A percentile compares a stretch with the other conserved stretches of the same genome.
These are phyloP conservation scores for Mycena galopus DNA, from an alignment of 768 basidiomycete genomes.

Conservation along the genomic window DNA sequence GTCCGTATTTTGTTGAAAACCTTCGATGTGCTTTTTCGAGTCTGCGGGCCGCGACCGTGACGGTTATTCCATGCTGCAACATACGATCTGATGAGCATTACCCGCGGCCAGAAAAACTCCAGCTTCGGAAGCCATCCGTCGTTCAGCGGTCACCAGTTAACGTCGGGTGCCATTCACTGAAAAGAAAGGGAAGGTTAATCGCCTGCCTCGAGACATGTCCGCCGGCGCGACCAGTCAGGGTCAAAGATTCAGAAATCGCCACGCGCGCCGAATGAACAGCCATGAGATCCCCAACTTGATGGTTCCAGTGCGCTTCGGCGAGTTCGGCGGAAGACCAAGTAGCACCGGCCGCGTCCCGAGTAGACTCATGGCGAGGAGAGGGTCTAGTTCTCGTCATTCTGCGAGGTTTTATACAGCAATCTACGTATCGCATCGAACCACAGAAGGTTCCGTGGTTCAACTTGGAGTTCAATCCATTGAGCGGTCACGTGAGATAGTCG, in stretches of 20 bases:
- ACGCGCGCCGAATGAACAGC: background rate
- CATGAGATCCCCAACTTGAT: background rate
- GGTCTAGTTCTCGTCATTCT: background rate
- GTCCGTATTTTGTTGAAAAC: no score
- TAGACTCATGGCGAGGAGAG: background rate
- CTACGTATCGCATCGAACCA: background rate
- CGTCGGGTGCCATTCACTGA: background rate
- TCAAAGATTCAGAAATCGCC: no score
- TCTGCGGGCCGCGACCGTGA: no score
- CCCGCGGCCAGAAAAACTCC: no score
- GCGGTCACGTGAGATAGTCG: conserved; percentile 22
- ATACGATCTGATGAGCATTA: no score
- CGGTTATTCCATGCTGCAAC: no score
- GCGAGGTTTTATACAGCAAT: background rate
- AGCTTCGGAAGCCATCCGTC: no score
- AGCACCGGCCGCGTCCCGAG: background rate
- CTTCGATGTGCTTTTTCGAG: no score
- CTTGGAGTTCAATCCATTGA: no score
- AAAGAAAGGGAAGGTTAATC: no score
- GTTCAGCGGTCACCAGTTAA: background rate
- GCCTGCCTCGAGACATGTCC: background rate
- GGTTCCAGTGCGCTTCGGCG: background rate
- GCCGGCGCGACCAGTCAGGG: background rate
- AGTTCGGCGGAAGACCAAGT: background rate
- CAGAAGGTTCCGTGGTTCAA: no score